Percentiles rank a stretch among this genome's conserved stretches.
Evolutionary conservation across 805 yeast genomes (phyloP).

Genomic region (Tetrapisispora arboricola): DNA sequence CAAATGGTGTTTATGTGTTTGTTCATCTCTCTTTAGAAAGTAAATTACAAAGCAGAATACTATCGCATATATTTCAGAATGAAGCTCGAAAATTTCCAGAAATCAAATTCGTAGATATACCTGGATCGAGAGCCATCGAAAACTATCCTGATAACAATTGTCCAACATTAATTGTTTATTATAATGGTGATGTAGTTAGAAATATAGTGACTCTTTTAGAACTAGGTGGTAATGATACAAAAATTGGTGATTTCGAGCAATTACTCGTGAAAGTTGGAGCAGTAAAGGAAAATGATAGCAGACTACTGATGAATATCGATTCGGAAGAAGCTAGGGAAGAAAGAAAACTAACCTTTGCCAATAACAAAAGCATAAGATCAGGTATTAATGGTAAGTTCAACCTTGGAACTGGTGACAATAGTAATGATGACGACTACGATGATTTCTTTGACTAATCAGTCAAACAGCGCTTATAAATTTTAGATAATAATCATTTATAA

Average conservation of each 20-base stretch:
- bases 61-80: constrained; percentile 45
- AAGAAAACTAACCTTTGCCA: constrained; percentile 41
- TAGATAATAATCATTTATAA: too few relatives aligned
- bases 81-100: constrained; percentile 66
- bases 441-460: constrained; percentile 45
- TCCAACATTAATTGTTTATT: constrained; percentile 82
- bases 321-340: constrained; percentile 51
- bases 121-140: constrained; percentile 85
- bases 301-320: constrained; percentile 52
- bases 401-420: constrained; percentile 29
- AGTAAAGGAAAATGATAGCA: constrained; percentile 52
- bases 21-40: constrained; percentile 67
- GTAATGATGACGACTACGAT: constrained; percentile 38
- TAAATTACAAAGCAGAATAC: constrained; percentile 61
- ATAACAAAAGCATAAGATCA: constrained; percentile 43
- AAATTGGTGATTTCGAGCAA: constrained; percentile 57
- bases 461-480: too few relatives aligned
- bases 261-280: constrained; percentile 60
- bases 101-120: constrained; percentile 83
- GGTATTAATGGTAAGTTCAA: constrained; percentile 26
- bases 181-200: constrained; percentile 64
- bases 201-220: constrained; percentile 74
- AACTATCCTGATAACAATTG: constrained; percentile 83
- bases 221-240: constrained; percentile 77
- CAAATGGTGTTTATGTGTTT: constrained; percentile 46